These are phyloP conservation scores for Juglanconis oblonga DNA, from an alignment of 2,329 filamentous ascomycete species.

Conservation along the genomic window DNA sequence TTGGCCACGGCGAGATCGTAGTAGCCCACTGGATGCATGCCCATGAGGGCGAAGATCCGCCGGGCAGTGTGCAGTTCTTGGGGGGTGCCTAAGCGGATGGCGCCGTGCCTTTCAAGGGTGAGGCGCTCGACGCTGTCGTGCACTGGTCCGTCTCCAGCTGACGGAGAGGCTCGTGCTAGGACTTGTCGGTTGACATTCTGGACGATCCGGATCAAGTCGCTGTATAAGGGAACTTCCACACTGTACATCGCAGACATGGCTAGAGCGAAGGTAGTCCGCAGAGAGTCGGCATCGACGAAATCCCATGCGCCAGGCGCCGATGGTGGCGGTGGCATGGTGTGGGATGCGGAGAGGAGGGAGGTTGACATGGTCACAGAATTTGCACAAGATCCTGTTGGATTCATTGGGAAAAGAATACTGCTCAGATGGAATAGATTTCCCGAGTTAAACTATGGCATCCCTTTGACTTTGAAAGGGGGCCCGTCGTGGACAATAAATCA, in stretches of 20 bases:
- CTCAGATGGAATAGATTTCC: neutral
- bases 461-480: no score
- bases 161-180: neutral
- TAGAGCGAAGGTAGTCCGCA: conserved; percentile 13
- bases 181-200: conserved; percentile 6
- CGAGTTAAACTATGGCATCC: no score
- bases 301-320: neutral
- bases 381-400: neutral
- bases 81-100: conserved; percentile 35
- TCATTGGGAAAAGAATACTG: neutral
- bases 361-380: neutral
- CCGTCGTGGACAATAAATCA: no score
- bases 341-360: neutral
- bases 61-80: conserved; percentile 32
- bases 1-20: conserved; percentile 47
- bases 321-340: neutral
- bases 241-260: conserved; percentile 23
- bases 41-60: conserved; percentile 30
- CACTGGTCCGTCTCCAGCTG: neutral
- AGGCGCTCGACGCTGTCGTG: neutral
- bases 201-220: conserved; percentile 19
- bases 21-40: conserved; percentile 47
- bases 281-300: neutral
- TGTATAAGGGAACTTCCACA: conserved; percentile 22
- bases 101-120: conserved; percentile 27